Base-by-base conservation (phyloP, 163 green algal genomes). In the Botryococcus braunii region DNA sequence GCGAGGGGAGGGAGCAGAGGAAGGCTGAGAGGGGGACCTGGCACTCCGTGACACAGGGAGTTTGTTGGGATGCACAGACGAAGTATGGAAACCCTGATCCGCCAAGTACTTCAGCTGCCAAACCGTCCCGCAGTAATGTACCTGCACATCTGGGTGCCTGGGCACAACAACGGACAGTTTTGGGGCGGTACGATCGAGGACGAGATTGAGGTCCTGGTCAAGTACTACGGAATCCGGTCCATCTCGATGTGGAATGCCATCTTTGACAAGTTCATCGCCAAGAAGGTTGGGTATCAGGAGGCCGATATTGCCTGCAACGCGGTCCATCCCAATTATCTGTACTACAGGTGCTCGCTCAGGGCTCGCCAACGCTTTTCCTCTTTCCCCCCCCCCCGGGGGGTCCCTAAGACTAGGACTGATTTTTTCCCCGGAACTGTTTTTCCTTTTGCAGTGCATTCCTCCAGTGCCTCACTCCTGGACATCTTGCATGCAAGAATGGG, bases 201-300 rank as follows among this genome's bases (percentile, higher is more conserved):
- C 56, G 7, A 47, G 27, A 63, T 63, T 13, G 56, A 63, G 56
- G 41, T 63, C 34, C 34, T 63, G 27, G 34, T 35, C 1, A 35
- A 63, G 29, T 63, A 63, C 4, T 63, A 63, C 23, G 56, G 56
- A 11, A 34, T 63, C 9, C 56, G 34, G 9, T 63, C 56, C 56
- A 63, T 63, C 25, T 63, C 56, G 34, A 63, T 63, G 56, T 35
- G 56, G 9, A 63, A 63, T 5, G 56, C 56, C 23, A 17, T 63
- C 34, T 63, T n/a, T n/a, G n/a, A 63, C 56, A 34, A 63, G 3
- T 1, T 63, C 8, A 35, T 63, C 17, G 56, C 25, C 21, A 63
- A 63, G 4, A 11, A 47, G 2, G 41, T 27, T 2, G 56, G 40
- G 56, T 35, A 34, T 23, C 34, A 34, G 21, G 56, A 63, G 34